Evolutionary conservation across 768 basidiomycete species (phyloP).

Genomic region (Rhodotorula taiwanensis): DNA sequence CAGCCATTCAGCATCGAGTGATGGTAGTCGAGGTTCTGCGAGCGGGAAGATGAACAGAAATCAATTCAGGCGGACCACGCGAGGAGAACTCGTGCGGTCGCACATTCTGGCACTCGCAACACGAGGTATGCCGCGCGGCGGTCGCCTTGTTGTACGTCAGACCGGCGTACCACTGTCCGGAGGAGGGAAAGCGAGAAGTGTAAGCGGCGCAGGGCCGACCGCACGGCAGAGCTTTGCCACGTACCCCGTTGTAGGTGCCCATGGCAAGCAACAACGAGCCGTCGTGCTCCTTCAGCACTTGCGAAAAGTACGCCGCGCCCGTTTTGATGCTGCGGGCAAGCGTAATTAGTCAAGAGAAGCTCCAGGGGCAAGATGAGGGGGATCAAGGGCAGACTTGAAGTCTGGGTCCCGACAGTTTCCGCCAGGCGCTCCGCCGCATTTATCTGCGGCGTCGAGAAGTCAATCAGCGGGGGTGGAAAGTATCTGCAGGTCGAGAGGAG

Average conservation of each 20-base stretch:
- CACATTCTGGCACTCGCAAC: slow-evolving; percentile 33
- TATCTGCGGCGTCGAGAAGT: slow-evolving; percentile 16
- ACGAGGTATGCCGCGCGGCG: background rate
- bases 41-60: no score
- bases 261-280: slow-evolving; percentile 15
- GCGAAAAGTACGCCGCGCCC: slow-evolving; percentile 22
- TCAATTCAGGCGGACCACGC: background rate
- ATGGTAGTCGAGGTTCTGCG: slow-evolving; percentile 33
- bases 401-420: slow-evolving; percentile 34
- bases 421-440: slow-evolving; percentile 33
- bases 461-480: no score
- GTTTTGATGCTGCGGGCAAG: slow-evolving; percentile 12
- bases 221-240: background rate
- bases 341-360: background rate
- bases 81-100: background rate
- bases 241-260: slow-evolving; percentile 24
- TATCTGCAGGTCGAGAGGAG: background rate
- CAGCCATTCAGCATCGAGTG: slow-evolving; percentile 24
- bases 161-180: slow-evolving; percentile 30
- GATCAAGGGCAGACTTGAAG: slow-evolving; percentile 19
- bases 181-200: background rate
- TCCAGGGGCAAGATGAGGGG: background rate
- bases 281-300: slow-evolving; percentile 3
- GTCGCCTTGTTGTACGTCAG: slow-evolving; percentile 17
- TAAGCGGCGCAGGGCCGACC: background rate